These are phyloP conservation scores for Puccinellia tenuiflora DNA, from an alignment of 176 grass and related monocot species.

Conservation along the genomic window DNA sequence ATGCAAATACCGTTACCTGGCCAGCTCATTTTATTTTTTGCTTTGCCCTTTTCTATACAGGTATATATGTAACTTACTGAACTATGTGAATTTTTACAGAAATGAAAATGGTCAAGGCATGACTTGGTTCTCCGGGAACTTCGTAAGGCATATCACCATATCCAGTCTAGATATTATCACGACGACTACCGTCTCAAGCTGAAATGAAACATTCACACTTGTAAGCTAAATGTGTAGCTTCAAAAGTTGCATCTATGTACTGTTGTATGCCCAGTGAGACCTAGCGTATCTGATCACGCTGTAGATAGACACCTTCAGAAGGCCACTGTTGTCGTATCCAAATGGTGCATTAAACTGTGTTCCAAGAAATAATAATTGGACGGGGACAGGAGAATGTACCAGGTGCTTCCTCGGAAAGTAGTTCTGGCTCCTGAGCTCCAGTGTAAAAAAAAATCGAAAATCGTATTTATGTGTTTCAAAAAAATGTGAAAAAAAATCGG, in stretches of 20 bases:
- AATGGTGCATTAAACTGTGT: not conserved
- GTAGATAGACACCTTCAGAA: slow-evolving; percentile 29
- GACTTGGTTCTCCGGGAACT: not conserved
- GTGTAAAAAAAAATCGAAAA: no score
- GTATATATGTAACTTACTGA: not conserved
- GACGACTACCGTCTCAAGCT: not conserved
- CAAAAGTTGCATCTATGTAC: not conserved
- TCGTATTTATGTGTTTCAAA: no score
- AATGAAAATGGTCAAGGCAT: slow-evolving; percentile 15
- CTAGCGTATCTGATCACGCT: slow-evolving; percentile 12
- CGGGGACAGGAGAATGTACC: no score
- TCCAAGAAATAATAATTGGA: not conserved
- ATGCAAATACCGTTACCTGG: no score
- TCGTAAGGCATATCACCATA: not conserved
- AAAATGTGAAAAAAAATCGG: no score
- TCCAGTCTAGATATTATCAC: not conserved
- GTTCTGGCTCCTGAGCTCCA: no score
- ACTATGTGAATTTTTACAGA: slow-evolving; percentile 13
- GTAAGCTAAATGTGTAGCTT: not conserved
- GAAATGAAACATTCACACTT: not conserved
- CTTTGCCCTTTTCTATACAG: not conserved
- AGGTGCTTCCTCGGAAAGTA: no score
- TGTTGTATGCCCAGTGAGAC: not conserved
- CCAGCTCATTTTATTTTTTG: not conserved
- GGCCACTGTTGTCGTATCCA: slow-evolving; percentile 14